A percentile compares a stretch with the other conserved stretches of the same genome.
Conservation (phyloP, 1,284 basidiomycete genomes). For the Marasmius fiardii region DNA sequence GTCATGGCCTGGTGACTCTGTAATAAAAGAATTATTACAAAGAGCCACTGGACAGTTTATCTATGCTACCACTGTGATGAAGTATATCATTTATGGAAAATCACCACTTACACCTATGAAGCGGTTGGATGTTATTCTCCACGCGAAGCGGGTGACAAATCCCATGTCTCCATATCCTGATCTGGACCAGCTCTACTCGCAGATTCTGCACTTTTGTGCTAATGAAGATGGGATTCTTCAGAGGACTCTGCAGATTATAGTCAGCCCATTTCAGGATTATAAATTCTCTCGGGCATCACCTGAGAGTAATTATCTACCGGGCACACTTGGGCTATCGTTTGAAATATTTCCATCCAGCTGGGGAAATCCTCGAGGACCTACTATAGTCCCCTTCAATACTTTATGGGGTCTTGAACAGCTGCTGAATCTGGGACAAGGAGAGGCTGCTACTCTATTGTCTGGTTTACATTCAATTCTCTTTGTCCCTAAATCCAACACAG, state of each 20-base stretch:
- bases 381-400: too few species aligned
- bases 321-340: neutral
- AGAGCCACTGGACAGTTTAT: neutral
- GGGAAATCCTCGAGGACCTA: too few species aligned
- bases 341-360: neutral
- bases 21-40: neutral
- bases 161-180: neutral
- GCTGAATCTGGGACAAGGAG: neutral
- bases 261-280: neutral
- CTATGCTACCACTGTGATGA: neutral
- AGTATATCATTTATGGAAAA: neutral
- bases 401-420: neutral
- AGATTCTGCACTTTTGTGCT: neutral
- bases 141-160: neutral
- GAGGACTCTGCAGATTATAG: neutral
- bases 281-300: too few species aligned
- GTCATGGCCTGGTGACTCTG: neutral
- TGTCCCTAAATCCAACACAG: neutral
- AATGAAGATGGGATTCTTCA: neutral
- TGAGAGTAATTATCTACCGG: neutral
- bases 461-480: neutral
- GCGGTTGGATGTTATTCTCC: neutral
- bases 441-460: neutral
- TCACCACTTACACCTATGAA: neutral
- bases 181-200: neutral